These are phyloP conservation scores for Davidsoniella virescens DNA, from an alignment of 2,329 filamentous ascomycete genomes.

Conservation along the genomic window DNA sequence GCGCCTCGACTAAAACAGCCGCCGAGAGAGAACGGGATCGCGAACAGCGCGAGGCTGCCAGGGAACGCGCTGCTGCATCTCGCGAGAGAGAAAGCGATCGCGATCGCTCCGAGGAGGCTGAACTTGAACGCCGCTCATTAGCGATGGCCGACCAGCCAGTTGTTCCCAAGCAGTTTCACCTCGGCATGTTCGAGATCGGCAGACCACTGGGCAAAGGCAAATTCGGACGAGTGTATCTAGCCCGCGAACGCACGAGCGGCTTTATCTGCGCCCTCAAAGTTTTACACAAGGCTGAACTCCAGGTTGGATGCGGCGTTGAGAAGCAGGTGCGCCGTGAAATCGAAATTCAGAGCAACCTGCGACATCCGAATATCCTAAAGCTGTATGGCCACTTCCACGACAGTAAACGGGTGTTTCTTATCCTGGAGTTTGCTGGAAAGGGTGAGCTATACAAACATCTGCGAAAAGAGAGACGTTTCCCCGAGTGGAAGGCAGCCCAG, in stretches of 20 bases:
- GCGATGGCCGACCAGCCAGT: conserved; percentile 40
- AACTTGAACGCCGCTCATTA: conserved; percentile 33
- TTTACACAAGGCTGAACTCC: conserved; percentile 67
- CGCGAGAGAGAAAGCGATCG: conserved; percentile 8
- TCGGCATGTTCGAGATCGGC: conserved; percentile 89
- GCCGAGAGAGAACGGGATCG: conserved; percentile 3
- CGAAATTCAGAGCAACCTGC: conserved; percentile 75
- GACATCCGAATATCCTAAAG: conserved; percentile 71
- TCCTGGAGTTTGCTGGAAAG: conserved; percentile 72
- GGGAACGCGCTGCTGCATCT: background rate
- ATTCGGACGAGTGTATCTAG: conserved; percentile 74
- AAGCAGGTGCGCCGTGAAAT: conserved; percentile 79
- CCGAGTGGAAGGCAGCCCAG: conserved; percentile 72
- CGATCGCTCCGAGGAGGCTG: conserved; percentile 41
- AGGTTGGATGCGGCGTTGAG: conserved; percentile 55
- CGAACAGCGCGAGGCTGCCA: background rate
- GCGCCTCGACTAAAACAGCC: conserved; percentile 4
- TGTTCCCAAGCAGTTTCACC: conserved; percentile 53
- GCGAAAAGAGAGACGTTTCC: conserved; percentile 60
- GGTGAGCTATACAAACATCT: conserved; percentile 82
- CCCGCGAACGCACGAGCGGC: conserved; percentile 59
- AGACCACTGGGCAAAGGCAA: conserved; percentile 76
- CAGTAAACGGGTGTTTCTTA: conserved; percentile 72
- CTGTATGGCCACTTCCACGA: conserved; percentile 83
- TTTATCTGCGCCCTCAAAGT: conserved; percentile 82